These are phyloP conservation scores for Podospora australis DNA, from an alignment of 495 filamentous ascomycete species.

Conservation along the genomic window DNA sequence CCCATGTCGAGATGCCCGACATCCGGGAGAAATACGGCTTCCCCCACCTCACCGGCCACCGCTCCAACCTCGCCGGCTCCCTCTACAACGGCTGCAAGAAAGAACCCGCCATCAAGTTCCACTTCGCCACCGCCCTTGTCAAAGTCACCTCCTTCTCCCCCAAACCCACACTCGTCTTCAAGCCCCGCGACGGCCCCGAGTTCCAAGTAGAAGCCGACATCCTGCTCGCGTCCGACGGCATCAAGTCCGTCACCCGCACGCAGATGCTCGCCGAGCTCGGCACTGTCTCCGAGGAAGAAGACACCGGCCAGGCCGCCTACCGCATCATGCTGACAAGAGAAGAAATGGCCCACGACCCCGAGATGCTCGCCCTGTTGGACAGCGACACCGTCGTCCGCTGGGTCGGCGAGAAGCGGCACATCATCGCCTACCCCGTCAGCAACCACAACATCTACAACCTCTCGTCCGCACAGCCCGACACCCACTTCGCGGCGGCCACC, in stretches of 20 bases:
- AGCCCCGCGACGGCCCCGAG: slow-evolving; percentile 50
- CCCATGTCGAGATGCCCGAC: slow-evolving; percentile 61
- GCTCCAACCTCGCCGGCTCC: slow-evolving; percentile 60
- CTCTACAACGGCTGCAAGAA: slow-evolving; percentile 62
- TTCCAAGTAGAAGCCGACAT: slow-evolving; percentile 59
- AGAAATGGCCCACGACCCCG: slow-evolving; percentile 59
- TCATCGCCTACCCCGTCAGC: slow-evolving; percentile 75
- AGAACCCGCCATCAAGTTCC: slow-evolving; percentile 61
- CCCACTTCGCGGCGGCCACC: slow-evolving; percentile 63
- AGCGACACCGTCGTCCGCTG: slow-evolving; percentile 64
- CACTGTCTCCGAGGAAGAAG: slow-evolving; percentile 52
- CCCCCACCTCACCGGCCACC: slow-evolving; percentile 74
- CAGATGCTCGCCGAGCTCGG: slow-evolving; percentile 54
- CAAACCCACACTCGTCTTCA: slow-evolving; percentile 48
- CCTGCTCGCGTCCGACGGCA: slow-evolving; percentile 65
- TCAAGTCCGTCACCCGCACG: slow-evolving; percentile 59
- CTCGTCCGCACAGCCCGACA: slow-evolving; percentile 67
- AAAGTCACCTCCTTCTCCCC: slow-evolving; percentile 49
- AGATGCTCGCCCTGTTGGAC: slow-evolving; percentile 61
- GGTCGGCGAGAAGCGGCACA: slow-evolving; percentile 73
- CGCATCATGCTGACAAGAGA: slow-evolving; percentile 70
- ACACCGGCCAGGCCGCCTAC: slow-evolving; percentile 77
- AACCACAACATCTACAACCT: slow-evolving; percentile 75
- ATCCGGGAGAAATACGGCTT: slow-evolving; percentile 63
- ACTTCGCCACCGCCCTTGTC: slow-evolving; percentile 53